These are phyloP conservation scores for Globisporangium mamillatum DNA, from an alignment of 352 stramenopile genomes.

Conservation along the genomic window DNA sequence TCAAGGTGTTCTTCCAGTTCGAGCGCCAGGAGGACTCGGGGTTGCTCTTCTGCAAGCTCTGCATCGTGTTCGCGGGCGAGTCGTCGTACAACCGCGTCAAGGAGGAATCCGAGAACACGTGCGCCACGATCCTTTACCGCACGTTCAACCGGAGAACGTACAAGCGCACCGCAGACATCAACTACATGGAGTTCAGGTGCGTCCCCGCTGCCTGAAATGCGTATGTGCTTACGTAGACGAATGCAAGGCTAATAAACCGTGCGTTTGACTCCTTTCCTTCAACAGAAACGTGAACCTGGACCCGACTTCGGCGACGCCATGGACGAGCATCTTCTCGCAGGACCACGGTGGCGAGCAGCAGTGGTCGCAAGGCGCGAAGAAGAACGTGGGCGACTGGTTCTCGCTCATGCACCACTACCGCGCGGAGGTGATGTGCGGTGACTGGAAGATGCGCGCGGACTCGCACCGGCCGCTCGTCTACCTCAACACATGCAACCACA, in stretches of 20 bases:
- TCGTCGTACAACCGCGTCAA: conserved; percentile 82
- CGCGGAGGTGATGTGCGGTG: conserved; percentile 39
- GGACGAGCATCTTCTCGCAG: conserved; percentile 62
- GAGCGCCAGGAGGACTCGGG: conserved; percentile 52
- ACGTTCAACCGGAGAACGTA: conserved; percentile 85
- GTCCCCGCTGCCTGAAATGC: background rate
- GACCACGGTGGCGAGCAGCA: conserved; percentile 77
- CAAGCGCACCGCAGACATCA: conserved; percentile 88
- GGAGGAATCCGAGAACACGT: conserved; percentile 66
- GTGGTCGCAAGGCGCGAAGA: conserved; percentile 84
- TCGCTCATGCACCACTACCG: conserved; percentile 89
- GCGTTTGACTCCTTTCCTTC: background rate
- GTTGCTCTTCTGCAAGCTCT: conserved; percentile 71
- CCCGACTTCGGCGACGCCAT: conserved; percentile 37
- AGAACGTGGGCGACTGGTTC: conserved; percentile 81
- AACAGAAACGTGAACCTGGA: conserved; percentile 63
- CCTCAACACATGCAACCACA: conserved; percentile 90
- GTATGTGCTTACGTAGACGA: background rate
- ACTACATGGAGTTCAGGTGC: conserved; percentile 85
- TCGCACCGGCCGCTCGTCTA: conserved; percentile 68
- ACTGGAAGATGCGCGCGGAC: conserved; percentile 45
- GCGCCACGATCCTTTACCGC: conserved; percentile 79
- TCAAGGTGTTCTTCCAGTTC: conserved; percentile 84
- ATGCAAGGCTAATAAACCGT: background rate
- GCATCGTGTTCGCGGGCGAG: conserved; percentile 78